Percentiles rank a stretch among this genome's conserved stretches.
Conservation (phyloP, 2,329 filamentous ascomycete species). For the Coniochaeta sp. region DNA sequence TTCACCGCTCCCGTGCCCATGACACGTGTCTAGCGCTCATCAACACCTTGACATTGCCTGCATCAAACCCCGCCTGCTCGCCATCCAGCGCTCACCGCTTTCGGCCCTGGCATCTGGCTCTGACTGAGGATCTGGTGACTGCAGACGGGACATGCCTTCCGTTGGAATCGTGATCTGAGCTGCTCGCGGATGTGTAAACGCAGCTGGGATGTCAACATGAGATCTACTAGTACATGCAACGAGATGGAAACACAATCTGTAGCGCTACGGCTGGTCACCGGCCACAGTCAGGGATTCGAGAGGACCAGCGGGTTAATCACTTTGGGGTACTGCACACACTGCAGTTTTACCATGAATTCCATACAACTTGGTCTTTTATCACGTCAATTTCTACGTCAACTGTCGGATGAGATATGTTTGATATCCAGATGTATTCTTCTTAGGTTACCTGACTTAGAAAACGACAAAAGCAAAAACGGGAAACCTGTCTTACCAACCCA, state of each 20-base stretch:
- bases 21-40: not conserved
- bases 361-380: no score
- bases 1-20: not conserved
- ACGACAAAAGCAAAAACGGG: no score
- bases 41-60: not conserved
- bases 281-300: not conserved
- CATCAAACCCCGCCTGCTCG: not conserved
- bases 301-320: not conserved
- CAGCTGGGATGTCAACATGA: not conserved
- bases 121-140: not conserved
- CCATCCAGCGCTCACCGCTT: not conserved
- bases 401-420: no score
- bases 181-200: not conserved
- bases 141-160: not conserved
- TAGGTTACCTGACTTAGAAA: no score
- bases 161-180: not conserved
- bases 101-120: not conserved
- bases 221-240: not conserved
- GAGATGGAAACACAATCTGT: not conserved
- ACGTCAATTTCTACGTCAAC: no score
- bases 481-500: no score
- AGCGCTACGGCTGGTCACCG: not conserved
- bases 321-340: not conserved
- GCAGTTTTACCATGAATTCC: not conserved
- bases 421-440: no score